A percentile compares a stretch with the other conserved stretches of the same genome.
phyloP scores from a whole-genome alignment of 257 asterid genomes.

The Nicotiana attenuata region DNA sequence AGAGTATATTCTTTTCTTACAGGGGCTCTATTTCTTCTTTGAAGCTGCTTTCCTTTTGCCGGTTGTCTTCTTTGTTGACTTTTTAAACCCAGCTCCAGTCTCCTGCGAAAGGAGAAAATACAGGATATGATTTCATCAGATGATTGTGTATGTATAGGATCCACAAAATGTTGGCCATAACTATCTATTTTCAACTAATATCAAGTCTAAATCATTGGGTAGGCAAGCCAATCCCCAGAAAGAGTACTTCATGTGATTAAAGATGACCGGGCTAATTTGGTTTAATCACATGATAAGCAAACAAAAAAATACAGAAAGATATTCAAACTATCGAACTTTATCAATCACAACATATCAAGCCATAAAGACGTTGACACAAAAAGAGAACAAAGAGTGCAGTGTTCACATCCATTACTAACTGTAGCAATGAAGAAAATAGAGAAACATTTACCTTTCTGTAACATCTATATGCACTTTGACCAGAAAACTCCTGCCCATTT shows the following conservation, averaged over 20 bases:
- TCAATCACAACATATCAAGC: not conserved
- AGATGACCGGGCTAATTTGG: not conserved
- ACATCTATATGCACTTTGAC: constrained; percentile 62
- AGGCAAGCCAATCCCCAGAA: not conserved
- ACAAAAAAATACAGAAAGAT: not conserved
- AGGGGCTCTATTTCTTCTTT: constrained; percentile 34
- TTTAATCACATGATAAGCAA: not conserved
- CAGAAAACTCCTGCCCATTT: constrained; percentile 73
- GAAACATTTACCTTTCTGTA: constrained; percentile 54
- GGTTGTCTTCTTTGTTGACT: constrained; percentile 44
- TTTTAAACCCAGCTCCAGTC: constrained; percentile 42
- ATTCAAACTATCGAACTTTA: not conserved
- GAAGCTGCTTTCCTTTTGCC: constrained; percentile 33
- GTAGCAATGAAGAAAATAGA: not conserved
- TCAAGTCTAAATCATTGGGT: not conserved
- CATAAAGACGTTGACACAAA: not conserved
- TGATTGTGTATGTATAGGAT: not conserved
- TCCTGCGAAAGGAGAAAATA: constrained; percentile 38
- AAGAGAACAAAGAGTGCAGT: constrained; percentile 13
- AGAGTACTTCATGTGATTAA: not conserved
- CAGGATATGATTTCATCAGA: not conserved
- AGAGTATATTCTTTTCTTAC: not conserved
- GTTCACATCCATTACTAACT: not conserved
- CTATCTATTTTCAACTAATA: not conserved
- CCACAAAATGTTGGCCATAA: not conserved